Evolutionary conservation across 2,329 filamentous ascomycete species (phyloP).

Genomic region (Clonostachys byssicola): DNA sequence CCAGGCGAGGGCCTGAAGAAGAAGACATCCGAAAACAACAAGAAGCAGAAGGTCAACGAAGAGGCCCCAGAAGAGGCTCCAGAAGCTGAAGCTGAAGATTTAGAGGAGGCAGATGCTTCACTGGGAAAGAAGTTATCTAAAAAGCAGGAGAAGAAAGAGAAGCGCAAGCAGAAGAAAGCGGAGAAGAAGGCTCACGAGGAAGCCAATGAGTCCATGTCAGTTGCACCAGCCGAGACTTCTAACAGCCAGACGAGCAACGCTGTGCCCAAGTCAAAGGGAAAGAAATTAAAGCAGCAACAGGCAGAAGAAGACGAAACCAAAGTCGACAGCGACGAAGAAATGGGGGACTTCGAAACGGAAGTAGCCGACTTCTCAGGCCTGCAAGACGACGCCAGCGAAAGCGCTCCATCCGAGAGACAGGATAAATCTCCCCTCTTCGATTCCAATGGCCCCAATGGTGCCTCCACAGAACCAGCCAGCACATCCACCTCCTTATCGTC

Average conservation of each 20-base stretch:
- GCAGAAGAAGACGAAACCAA: neutral
- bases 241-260: constrained; percentile 6
- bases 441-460: constrained; percentile 34
- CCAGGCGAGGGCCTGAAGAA: constrained; percentile 62
- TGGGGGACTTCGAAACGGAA: neutral
- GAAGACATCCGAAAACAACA: constrained; percentile 40
- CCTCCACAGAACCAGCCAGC: constrained; percentile 43
- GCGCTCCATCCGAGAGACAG: constrained; percentile 47
- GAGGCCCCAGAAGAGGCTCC: constrained; percentile 13
- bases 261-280: neutral
- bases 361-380: constrained; percentile 18
- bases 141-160: constrained; percentile 40
- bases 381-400: constrained; percentile 36
- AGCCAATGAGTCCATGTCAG: constrained; percentile 8
- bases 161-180: constrained; percentile 31
- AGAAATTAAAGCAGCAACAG: neutral
- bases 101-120: neutral
- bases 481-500: constrained; percentile 68
- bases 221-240: neutral
- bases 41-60: constrained; percentile 44
- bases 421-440: constrained; percentile 53
- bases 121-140: neutral
- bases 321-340: neutral
- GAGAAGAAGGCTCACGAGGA: constrained; percentile 19
- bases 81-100: neutral